These are phyloP conservation scores for Aspergillus aculeatus DNA, from an alignment of 2,329 filamentous ascomycete species.

Conservation along the genomic window DNA sequence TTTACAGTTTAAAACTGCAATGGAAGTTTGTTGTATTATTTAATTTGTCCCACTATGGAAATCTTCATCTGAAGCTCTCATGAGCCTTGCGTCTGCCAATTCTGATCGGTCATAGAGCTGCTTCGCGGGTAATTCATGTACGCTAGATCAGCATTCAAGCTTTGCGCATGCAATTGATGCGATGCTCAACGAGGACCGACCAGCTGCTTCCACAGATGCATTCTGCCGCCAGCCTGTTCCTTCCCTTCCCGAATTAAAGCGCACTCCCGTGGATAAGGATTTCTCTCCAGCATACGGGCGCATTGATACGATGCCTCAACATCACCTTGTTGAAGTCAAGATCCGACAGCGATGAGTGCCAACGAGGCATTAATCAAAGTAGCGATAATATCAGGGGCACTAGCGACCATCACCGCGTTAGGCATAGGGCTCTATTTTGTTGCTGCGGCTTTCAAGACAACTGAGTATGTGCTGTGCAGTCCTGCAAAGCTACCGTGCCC, in stretches of 20 bases:
- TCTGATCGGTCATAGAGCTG: not conserved
- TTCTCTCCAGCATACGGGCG: not conserved
- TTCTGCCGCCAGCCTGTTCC: not conserved
- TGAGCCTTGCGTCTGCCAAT: not conserved
- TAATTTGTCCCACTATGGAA: not conserved
- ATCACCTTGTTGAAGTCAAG: not conserved
- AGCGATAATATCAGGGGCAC: not conserved
- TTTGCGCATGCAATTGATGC: not conserved
- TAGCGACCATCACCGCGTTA: not conserved
- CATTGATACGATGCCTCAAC: not conserved
- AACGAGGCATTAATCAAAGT: not conserved
- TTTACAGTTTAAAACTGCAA: not conserved
- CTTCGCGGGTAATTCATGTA: not conserved
- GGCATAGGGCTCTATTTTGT: not conserved
- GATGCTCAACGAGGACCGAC: not conserved
- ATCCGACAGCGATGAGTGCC: not conserved
- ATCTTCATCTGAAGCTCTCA: not conserved
- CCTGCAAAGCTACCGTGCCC: not conserved
- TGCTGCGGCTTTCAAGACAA: not conserved
- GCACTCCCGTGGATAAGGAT: not conserved
- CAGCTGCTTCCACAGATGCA: not conserved
- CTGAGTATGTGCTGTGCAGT: not conserved
- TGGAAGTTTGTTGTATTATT: not conserved
- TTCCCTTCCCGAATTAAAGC: not conserved
- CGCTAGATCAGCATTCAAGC: not conserved